Base-by-base conservation (phyloP, 495 filamentous ascomycete species). In the Xylaria palmicola region DNA sequence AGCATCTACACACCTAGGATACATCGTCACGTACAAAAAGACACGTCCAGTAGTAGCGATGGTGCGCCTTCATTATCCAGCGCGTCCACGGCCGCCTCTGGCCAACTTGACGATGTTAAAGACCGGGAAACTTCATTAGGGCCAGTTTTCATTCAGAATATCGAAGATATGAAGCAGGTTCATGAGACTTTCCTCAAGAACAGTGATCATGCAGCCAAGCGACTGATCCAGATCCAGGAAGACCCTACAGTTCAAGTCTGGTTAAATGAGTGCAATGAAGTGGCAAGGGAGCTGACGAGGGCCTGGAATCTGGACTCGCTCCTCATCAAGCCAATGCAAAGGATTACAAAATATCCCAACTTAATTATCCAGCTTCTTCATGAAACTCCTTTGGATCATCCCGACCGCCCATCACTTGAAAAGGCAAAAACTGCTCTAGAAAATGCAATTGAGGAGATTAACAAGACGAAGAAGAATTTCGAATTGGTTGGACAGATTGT, bases 241-340 rank as follows among this genome's bases (percentile, higher is more conserved):
- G 87, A 88, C 41, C 78, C 82, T 12, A 88, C 88, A 5, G 90
- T 98, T 48, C 85, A 86, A 37, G 87, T 95, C 50, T 99, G 94
- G 94, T 77, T 97, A 30, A 86, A 88, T 59, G 94, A 97, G 72
- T 99, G 94, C 69, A 90, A 89, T 62, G 83, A 90, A 37, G 90
- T 88, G 68, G 93, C 92, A 0, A 85, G 88, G 55, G 95, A 97
- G 68, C 79, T 99, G 26, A 99, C 94, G 0, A 81, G 81, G 7
- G 93, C 95, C 4, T 98, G 95, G 95, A 88, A 95, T 68, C 75
- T 99, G 50, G 92, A 96, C 71, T 92, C 94, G 5, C 78, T 99
- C 34, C 82, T 99, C 13, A 91, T 99, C 60, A 99, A 99, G 73
- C 94, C 94, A 8, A 88, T 93, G 64, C 94, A 99, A 75, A 83